Conservation (phyloP, 371 early-diverging fungal genomes). For the Mortierella sp. region DNA sequence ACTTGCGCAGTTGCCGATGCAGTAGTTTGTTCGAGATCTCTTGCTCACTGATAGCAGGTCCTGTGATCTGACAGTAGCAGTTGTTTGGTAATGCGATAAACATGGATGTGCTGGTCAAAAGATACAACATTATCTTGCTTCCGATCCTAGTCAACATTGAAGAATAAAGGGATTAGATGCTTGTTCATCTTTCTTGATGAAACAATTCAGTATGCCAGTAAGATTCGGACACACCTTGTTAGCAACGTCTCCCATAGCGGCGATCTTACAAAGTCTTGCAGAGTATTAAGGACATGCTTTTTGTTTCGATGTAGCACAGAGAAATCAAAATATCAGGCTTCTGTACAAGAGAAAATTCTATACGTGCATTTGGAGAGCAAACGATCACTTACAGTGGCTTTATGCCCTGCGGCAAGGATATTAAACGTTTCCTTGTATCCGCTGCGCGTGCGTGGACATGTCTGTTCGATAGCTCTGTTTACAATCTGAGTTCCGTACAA, state of each 20-base stretch:
- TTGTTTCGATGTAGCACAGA: too few relatives aligned
- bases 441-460: conserved; percentile 10
- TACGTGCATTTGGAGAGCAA: too few relatives aligned
- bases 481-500: conserved; percentile 20
- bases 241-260: conserved; percentile 23
- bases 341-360: too few relatives aligned
- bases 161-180: background rate
- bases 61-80: conserved; percentile 53
- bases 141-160: conserved; percentile 25
- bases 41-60: conserved; percentile 33
- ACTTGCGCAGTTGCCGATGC: conserved; percentile 1
- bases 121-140: conserved; percentile 28
- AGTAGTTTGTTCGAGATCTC: conserved; percentile 5
- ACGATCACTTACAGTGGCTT: conserved; percentile 31
- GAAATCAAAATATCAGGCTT: too few relatives aligned
- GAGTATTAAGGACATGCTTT: conserved; percentile 17
- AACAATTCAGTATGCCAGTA: background rate
- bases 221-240: conserved; percentile 12
- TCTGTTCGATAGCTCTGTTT: conserved; percentile 16
- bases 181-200: background rate
- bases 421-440: conserved; percentile 16
- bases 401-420: conserved; percentile 27
- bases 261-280: conserved; percentile 25
- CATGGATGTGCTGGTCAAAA: conserved; percentile 38
- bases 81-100: conserved; percentile 44